phyloP scores from a whole-genome alignment of 2,329 filamentous ascomycete genomes.

The Lecanicillium sp. region DNA sequence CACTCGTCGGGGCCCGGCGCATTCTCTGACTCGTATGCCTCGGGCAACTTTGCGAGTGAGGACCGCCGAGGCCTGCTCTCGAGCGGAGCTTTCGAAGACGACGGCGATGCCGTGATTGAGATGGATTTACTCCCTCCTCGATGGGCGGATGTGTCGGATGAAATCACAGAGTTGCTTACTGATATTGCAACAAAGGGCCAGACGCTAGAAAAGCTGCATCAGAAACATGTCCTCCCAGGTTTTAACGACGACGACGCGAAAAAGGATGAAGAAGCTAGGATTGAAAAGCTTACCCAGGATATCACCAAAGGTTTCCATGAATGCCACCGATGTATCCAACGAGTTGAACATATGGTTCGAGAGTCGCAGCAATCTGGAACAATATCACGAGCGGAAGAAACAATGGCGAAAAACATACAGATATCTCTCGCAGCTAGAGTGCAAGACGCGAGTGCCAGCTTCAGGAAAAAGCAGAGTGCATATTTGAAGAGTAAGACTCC shows the following conservation, averaged over 20 bases:
- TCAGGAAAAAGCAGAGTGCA: slow-evolving; percentile 94
- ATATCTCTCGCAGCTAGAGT: slow-evolving; percentile 82
- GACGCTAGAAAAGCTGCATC: slow-evolving; percentile 83
- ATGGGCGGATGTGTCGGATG: slow-evolving; percentile 93
- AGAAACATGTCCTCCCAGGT: slow-evolving; percentile 92
- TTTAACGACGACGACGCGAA: slow-evolving; percentile 95
- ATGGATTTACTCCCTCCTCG: slow-evolving; percentile 94
- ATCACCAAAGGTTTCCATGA: slow-evolving; percentile 86
- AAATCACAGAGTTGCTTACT: slow-evolving; percentile 75
- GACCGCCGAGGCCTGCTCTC: slow-evolving; percentile 76
- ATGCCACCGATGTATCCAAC: slow-evolving; percentile 82
- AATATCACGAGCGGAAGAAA: slow-evolving; percentile 78
- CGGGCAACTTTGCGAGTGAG: slow-evolving; percentile 35
- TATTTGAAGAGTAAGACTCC: slow-evolving; percentile 75
- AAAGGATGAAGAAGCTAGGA: slow-evolving; percentile 77
- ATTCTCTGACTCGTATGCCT: slow-evolving; percentile 53
- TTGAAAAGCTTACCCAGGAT: slow-evolving; percentile 81
- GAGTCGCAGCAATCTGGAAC: slow-evolving; percentile 67
- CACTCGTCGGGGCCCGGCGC: slow-evolving; percentile 41
- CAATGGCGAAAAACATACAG: slow-evolving; percentile 94
- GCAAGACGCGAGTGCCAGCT: slow-evolving; percentile 84
- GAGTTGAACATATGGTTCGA: slow-evolving; percentile 78
- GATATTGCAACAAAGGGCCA: slow-evolving; percentile 78
- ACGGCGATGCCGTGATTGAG: slow-evolving; percentile 93
- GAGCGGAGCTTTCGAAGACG: slow-evolving; percentile 67